Evolutionary conservation across 2,329 filamentous ascomycete species (phyloP), one percentile per base, ranked within the genome.

Genomic region (Ophiostoma populinum): DNA sequence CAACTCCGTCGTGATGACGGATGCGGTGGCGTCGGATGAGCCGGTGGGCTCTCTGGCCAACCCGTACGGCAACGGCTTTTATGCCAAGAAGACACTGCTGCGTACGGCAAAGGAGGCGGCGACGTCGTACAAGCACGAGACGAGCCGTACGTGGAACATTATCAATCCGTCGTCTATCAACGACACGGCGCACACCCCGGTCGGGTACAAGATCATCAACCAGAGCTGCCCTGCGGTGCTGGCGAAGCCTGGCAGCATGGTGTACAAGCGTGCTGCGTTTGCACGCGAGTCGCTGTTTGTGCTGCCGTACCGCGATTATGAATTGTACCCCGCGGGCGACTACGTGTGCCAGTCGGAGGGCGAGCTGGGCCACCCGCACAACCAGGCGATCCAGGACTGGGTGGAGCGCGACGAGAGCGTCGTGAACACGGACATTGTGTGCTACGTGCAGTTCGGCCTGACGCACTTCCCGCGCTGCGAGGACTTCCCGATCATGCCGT

Each of bases 371-470:
- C 57, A 62, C 29, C 39, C 39, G 15, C 36, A 41, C 39, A 41
- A 41, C 34, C 16, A 17, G 9, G 81, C 81, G 18, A 58, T 92
- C 1, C 75, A 78, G 0, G 65, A 75, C 45, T 87, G 81, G 83
- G 77, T 90, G 45, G 72, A 44, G 43, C 43, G 70, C n/a, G 70
- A 83, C 34, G 71, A 69, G 39, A 67, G 61, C 21, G 74, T 92
- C 45, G 79, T 79, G 34, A 78, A 93, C 60, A 80, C 75, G 1
- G 81, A 94, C 51, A 61, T 93, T 26, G 85, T 94, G 2, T 67
- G 93, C 17, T 94, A 85, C 82, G 83, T 93, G 56, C 92, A 83
- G 0, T 94, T 93, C 47, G 86, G 86, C 20, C 65, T 93, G 20
- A 87, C 79, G 1, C 86, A 93, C 52, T 87, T 93, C 61, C 85